phyloP scores from a whole-genome alignment of 116 monocot species.

The Phalaenopsis hybrid region DNA sequence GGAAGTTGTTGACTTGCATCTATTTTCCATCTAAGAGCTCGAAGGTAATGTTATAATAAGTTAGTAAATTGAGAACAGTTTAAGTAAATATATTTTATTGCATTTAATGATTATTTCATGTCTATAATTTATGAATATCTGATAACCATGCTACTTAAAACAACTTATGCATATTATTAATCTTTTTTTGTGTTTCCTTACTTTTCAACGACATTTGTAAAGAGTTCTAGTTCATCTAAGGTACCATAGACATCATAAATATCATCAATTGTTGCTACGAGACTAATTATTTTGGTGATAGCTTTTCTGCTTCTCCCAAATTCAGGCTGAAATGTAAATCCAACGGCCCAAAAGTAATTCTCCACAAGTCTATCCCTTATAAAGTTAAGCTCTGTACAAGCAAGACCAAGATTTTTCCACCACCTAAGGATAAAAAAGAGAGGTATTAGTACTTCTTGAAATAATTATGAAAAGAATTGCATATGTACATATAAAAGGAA shows the following conservation, averaged over 20 bases:
- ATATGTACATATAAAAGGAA: not conserved
- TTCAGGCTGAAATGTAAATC: conserved; percentile 12
- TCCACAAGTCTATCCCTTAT: conserved; percentile 11
- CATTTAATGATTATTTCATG: too few species aligned
- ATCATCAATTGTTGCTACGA: conserved; percentile 19
- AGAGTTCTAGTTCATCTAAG: conserved; percentile 21
- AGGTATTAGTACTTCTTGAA: not conserved
- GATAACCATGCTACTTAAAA: not conserved
- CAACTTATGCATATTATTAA: not conserved
- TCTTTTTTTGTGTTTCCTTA: not conserved
- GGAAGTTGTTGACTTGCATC: conserved; percentile 14
- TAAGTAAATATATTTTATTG: not conserved
- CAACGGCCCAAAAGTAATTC: conserved; percentile 8
- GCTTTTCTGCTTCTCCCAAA: conserved; percentile 5
- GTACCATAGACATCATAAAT: conserved; percentile 23
- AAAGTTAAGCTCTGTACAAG: not conserved
- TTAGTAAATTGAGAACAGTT: too few species aligned
- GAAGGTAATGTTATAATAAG: not conserved
- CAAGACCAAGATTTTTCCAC: conserved; percentile 1
- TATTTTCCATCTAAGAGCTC: conserved; percentile 12
- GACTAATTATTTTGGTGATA: not conserved
- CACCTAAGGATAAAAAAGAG: not conserved
- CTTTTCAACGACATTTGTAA: conserved; percentile 19
- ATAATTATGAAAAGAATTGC: not conserved
- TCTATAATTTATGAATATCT: too few species aligned